Evolutionary conservation across 495 filamentous ascomycete genomes (phyloP), one percentile per base, ranked within the genome.

Genomic region (Podospora fimiseda): DNA sequence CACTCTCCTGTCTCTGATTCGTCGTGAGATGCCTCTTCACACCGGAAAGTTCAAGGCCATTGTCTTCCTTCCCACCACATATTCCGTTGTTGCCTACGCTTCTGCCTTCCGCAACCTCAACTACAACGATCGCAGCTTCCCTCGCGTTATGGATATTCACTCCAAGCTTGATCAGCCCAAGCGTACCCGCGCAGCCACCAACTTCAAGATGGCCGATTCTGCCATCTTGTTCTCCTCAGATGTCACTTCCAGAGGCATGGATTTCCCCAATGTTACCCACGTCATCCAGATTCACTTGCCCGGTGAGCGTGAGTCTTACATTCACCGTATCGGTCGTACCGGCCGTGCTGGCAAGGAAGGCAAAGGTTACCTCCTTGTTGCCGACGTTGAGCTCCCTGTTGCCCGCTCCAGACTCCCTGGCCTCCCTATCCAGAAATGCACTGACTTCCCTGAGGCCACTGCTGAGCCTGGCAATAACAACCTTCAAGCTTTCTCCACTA

Each of bases 191-290:
- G 79, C 76, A n/a, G 79, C 93, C 0, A 77, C 89, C 0, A 50
- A 24, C n/a, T 98, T 98, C 80, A 80, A 84, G 18, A 60, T 52
- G 3, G 71, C 80, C 9, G 50, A 71, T 14, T 77, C 79, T 21
- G 91, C 74, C 23, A 86, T 98, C 49, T 78, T 98, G 21, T 80
- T 97, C 66, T 91, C 91, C 1, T 90, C 90, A 3, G 93, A 98
- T 68, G 92, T 98, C 21, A 93, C 92, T 1, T 89, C 93, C 13
- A 84, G 93, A 64, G 93, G 93, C 60, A 92, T 96, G 89, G 92
- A 96, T 66, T 96, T 96, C 73, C 90, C 92, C 49, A 84, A 90
- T 57, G 92, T 96, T 48, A 85, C 90, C 41, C 81, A 95, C 57
- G 90, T 96, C 56, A 82, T 96, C 62, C 91, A 96, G 63, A 66